phyloP scores from a whole-genome alignment of 352 stramenopile genomes.

The Blastocystis sp. region DNA sequence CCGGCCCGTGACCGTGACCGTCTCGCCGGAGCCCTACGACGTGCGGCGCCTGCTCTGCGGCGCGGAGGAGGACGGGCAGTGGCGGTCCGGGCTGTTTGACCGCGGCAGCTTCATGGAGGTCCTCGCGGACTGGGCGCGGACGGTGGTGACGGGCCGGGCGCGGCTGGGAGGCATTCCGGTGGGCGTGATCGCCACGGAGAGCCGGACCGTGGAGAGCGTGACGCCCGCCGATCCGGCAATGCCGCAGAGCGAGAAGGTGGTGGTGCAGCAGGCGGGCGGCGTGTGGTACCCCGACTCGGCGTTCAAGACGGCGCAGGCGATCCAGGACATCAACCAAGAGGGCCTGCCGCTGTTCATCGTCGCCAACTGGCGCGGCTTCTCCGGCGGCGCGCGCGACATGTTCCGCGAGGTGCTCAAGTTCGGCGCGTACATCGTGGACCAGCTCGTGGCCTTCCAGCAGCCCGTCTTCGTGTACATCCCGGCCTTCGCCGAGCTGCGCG shows the following conservation, averaged over 20 bases:
- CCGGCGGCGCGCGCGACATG: conserved; percentile 97
- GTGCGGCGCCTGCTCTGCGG: conserved; percentile 86
- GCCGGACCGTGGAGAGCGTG: conserved; percentile 90
- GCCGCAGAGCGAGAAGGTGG: conserved; percentile 89
- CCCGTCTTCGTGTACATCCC: conserved; percentile 99
- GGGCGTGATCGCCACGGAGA: conserved; percentile 96
- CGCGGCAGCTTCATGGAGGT: conserved; percentile 95
- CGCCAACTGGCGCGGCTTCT: conserved; percentile 99
- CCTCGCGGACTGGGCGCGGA: conserved; percentile 96
- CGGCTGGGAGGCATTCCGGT: conserved; percentile 94
- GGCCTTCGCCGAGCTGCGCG: conserved; percentile 93
- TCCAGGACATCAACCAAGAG: conserved; percentile 97
- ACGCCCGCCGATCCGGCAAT: conserved; percentile 94
- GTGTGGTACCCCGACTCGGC: conserved; percentile 99
- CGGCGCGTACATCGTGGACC: conserved; percentile 98
- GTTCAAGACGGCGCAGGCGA: conserved; percentile 98
- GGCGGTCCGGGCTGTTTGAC: conserved; percentile 92
- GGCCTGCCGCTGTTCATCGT: conserved; percentile 98
- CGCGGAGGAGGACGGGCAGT: conserved; percentile 75
- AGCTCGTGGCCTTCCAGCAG: conserved; percentile 95
- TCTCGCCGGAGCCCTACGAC: conserved; percentile 90
- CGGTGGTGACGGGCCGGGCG: conserved; percentile 92
- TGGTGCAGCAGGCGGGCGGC: conserved; percentile 94
- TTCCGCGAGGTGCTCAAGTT: conserved; percentile 99
- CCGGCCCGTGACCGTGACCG: conserved; percentile 83